Evolutionary conservation across 768 basidiomycete genomes (phyloP), one percentile per base, ranked within the genome.

Genomic region (Psilocybe sp.): DNA sequence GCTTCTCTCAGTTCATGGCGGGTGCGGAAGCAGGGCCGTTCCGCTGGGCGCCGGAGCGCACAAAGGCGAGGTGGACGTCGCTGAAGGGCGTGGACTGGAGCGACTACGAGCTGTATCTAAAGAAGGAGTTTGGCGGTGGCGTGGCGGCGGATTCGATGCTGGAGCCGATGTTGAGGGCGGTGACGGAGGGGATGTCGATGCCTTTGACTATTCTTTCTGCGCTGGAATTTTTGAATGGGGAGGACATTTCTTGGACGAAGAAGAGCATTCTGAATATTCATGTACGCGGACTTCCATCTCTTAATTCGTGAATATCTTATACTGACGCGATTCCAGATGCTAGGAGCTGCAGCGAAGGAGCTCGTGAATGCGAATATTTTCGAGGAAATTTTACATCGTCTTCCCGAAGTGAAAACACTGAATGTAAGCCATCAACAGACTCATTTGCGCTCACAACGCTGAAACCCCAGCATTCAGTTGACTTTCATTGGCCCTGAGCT

Each of bases 371-470:
- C 53, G 3, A 38, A 50, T 14, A 45, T 61, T 0, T 70, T 71
- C 46, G 70, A 71, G 47, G 69, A 70, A 44, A 64, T 70, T n/a
- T 43, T 71, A 7, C 69, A 71, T 47, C 61, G 69, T 28, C 52
- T 67, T 14, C 70, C 69, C 4, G 47, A 51, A 31, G 60, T 69
- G 9, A 62, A 67, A 23, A 56, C 42, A 0, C 50, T 71, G 20
- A 61, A 63, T 54, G 70, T 68, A 49, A 19, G 40, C 23, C 16
- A n/a, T 23, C 11, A 28, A 11, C 6, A 33, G 12, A 16, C 11
- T 15, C 42, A 40, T 12, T 50, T 19, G 2, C 8, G 13, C 13
- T 23, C 11, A 32, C 38, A 7, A 15, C 13, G 6, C 31, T 36
- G 10, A 43, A 28, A 41, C 48, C 6, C 12, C 11, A 11, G 2